Evolutionary conservation across 768 basidiomycete genomes (phyloP).

Genomic region (Phlegmacium glaucopus): DNA sequence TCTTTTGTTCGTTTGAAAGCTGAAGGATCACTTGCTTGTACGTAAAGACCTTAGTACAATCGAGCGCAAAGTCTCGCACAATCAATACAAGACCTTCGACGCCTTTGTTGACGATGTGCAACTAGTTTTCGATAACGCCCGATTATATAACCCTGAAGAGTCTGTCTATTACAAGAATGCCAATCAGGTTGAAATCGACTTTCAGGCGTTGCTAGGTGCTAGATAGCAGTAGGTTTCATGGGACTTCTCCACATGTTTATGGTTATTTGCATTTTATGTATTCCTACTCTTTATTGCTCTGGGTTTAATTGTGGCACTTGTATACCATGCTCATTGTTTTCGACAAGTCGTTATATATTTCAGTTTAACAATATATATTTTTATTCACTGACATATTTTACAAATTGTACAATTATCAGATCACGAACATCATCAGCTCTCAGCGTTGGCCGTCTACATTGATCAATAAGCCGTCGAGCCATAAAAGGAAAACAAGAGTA

Average conservation of each 20-base stretch:
- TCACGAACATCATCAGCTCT: slow-evolving; percentile 5
- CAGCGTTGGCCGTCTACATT: slow-evolving; percentile 50
- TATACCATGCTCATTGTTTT: too few relatives aligned
- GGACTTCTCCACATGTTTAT: too few relatives aligned
- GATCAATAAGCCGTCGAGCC: slow-evolving; percentile 3
- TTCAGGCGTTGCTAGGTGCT: slow-evolving; percentile 51
- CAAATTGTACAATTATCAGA: background rate
- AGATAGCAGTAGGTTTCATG: slow-evolving; percentile 9
- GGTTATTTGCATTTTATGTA: too few relatives aligned
- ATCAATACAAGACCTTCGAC: slow-evolving; percentile 74
- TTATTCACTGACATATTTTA: background rate
- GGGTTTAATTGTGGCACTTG: too few relatives aligned
- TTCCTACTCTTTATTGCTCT: too few relatives aligned
- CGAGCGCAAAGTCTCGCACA: slow-evolving; percentile 85
- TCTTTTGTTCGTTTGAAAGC: background rate
- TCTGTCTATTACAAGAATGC: slow-evolving; percentile 84
- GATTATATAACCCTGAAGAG: slow-evolving; percentile 79
- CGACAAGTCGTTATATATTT: too few relatives aligned
- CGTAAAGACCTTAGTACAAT: slow-evolving; percentile 84
- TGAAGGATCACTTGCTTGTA: too few relatives aligned
- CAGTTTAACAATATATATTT: background rate
- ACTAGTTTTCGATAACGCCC: slow-evolving; percentile 88
- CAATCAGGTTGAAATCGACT: slow-evolving; percentile 74
- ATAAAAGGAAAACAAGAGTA: background rate
- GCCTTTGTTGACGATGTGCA: slow-evolving; percentile 77